Conservation (phyloP, 805 yeast genomes). For the Cyberlindnera bimundalis region DNA sequence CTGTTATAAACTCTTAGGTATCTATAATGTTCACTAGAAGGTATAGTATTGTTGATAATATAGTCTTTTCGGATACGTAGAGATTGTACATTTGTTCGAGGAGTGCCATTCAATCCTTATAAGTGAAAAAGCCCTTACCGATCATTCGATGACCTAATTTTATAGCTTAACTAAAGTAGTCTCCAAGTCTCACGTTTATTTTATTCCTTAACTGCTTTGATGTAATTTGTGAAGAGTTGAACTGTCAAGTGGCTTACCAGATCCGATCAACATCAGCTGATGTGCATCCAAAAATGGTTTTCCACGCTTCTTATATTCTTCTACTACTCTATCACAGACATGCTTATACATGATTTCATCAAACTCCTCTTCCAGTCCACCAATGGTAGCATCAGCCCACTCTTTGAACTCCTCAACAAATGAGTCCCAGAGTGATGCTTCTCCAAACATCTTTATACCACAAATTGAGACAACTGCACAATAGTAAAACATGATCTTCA, state of each 20-base stretch:
- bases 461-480: conserved; percentile 22
- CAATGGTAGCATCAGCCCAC: conserved; percentile 2
- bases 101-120: too few species aligned
- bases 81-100: too few species aligned
- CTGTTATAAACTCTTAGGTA: too few species aligned
- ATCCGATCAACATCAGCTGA: conserved; percentile 13
- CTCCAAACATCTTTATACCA: conserved; percentile 20
- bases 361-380: conserved; percentile 21
- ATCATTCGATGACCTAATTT: too few species aligned
- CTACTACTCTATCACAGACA: conserved; percentile 11
- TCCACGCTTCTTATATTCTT: conserved; percentile 9
- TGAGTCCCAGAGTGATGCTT: conserved; percentile 21
- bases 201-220: too few species aligned
- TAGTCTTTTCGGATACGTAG: too few species aligned
- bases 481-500: conserved; percentile 23
- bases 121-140: too few species aligned
- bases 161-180: too few species aligned
- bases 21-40: too few species aligned
- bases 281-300: conserved; percentile 15
- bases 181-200: too few species aligned
- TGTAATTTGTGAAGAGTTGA: too few species aligned
- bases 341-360: conserved; percentile 19
- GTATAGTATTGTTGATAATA: too few species aligned
- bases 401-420: conserved; percentile 16
- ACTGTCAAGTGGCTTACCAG: conserved; percentile 10